These are phyloP conservation scores for Ligustrum vulgare DNA, from an alignment of 257 asterid species.

Conservation along the genomic window DNA sequence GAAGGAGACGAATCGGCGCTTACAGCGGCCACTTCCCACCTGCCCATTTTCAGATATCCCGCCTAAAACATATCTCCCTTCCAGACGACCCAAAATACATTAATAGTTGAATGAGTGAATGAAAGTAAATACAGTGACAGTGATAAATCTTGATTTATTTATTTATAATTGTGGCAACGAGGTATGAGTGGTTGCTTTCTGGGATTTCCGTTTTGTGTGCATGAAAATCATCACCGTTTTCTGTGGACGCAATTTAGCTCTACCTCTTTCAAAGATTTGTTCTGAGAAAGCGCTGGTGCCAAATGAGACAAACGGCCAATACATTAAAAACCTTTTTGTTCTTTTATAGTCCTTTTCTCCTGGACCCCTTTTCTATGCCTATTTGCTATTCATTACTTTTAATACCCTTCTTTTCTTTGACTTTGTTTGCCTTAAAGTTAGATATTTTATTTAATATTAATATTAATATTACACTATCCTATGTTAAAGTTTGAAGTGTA, in stretches of 20 bases:
- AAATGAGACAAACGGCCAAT: constrained; percentile 3
- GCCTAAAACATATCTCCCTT: constrained; percentile 32
- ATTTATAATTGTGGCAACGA: background rate
- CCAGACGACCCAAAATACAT: background rate
- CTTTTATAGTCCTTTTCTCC: background rate
- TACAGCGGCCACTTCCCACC: constrained; percentile 16
- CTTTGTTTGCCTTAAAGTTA: background rate
- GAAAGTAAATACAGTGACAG: background rate
- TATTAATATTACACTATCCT: no score
- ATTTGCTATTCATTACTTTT: background rate
- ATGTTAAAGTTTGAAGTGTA: no score
- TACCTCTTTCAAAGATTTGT: background rate
- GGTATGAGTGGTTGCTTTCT: background rate
- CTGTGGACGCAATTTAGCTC: background rate
- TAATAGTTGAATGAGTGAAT: background rate
- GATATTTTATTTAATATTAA: background rate
- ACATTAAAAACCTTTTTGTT: background rate
- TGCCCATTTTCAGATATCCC: constrained; percentile 48
- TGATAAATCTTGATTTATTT: background rate
- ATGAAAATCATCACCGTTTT: background rate
- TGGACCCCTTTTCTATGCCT: background rate
- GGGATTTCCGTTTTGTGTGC: background rate
- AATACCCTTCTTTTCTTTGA: background rate
- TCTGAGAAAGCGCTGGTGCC: background rate
- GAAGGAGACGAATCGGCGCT: constrained; percentile 43